Percentiles rank a stretch among this genome's conserved stretches.
These are phyloP conservation scores for Phytopythium cucurbitacearum DNA, from an alignment of 352 stramenopile species.

Conservation along the genomic window DNA sequence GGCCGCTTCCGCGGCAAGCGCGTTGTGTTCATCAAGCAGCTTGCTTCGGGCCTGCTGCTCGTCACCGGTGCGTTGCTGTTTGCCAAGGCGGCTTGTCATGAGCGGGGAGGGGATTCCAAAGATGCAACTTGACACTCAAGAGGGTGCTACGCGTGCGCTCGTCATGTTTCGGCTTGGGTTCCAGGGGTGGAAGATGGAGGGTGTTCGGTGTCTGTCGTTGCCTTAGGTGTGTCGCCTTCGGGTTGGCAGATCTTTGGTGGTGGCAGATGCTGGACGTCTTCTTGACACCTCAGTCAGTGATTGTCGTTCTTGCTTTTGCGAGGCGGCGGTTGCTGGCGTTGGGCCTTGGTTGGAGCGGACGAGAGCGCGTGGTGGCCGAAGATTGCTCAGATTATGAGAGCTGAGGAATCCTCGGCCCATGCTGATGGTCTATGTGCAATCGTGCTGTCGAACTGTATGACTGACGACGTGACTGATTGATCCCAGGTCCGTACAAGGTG, in stretches of 20 bases:
- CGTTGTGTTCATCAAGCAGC: constrained; percentile 97
- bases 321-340: not conserved
- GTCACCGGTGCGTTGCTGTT: constrained; percentile 83
- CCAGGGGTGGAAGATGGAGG: no score
- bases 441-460: not conserved
- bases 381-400: constrained; percentile 87
- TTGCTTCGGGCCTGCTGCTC: constrained; percentile 95
- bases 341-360: constrained; percentile 5
- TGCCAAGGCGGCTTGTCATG: no score
- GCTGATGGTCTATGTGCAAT: not conserved
- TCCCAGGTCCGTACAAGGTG: constrained; percentile 96
- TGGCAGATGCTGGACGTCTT: no score
- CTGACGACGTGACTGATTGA: not conserved
- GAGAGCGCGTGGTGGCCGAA: constrained; percentile 26
- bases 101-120: constrained; percentile 29
- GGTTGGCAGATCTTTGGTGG: no score
- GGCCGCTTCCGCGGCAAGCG: constrained; percentile 97
- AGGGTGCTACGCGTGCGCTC: constrained; percentile 13
- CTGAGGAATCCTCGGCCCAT: constrained; percentile 53
- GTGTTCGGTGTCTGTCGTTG: no score
- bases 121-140: constrained; percentile 68
- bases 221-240: no score
- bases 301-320: no score
- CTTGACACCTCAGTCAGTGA: no score
- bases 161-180: no score